A percentile compares a stretch with the other conserved stretches of the same genome.
These are phyloP conservation scores for Daphne laureola DNA, from an alignment of 441 rosid species.

Conservation along the genomic window DNA sequence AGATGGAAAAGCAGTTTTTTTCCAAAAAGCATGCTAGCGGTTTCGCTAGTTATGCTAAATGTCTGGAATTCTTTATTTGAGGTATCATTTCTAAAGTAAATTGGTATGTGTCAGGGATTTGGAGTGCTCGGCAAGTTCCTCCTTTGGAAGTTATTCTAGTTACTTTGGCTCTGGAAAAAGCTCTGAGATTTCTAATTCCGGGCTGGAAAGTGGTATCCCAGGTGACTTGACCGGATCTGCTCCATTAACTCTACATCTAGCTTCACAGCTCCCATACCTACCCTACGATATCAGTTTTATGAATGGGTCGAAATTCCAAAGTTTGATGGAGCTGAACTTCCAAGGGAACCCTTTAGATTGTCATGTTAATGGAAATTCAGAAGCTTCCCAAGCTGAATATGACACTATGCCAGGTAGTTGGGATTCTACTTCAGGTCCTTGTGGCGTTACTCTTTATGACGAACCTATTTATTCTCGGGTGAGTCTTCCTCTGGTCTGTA, in stretches of 20 bases:
- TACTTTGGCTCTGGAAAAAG: conserved; percentile 51
- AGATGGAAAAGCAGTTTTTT: too few species aligned
- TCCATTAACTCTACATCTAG: conserved; percentile 41
- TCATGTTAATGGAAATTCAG: conserved; percentile 51
- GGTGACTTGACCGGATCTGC: conserved; percentile 40
- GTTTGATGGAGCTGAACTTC: conserved; percentile 38
- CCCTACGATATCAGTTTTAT: conserved; percentile 43
- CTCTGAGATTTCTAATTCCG: conserved; percentile 56
- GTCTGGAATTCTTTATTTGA: too few species aligned
- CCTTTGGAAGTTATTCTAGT: conserved; percentile 71
- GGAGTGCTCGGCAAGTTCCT: conserved; percentile 72
- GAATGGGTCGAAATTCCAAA: conserved; percentile 44
- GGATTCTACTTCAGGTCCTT: conserved; percentile 54
- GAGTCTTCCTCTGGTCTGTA: conserved; percentile 10
- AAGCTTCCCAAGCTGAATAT: conserved; percentile 41
- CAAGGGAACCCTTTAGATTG: conserved; percentile 46
- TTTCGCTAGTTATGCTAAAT: too few species aligned
- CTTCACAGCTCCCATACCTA: conserved; percentile 35
- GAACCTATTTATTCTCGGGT: conserved; percentile 54
- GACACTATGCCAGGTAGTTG: conserved; percentile 42
- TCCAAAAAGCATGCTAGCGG: too few species aligned
- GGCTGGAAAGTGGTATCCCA: conserved; percentile 57
- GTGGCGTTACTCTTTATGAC: conserved; percentile 50
- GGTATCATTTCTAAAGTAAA: background rate
- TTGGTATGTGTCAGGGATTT: conserved; percentile 43